A percentile compares a stretch with the other conserved stretches of the same genome.
Evolutionary conservation across 495 filamentous ascomycete genomes (phyloP).

Genomic region (Glutinoglossum americanum): DNA sequence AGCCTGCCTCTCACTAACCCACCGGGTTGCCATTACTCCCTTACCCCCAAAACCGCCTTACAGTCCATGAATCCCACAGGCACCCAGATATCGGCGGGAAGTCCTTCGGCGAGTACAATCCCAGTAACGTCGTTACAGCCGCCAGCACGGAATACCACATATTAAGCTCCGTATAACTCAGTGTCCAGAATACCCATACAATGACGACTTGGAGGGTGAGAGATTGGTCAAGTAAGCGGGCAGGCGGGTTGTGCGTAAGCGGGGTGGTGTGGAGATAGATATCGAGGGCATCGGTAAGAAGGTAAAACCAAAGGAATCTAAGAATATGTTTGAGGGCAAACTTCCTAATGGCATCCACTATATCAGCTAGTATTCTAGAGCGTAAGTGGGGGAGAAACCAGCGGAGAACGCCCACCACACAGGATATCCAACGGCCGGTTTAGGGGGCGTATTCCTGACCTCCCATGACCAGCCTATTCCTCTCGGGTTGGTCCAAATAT

Average conservation of each 20-base stretch:
- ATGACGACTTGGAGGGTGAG: not conserved
- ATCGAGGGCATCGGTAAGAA: not conserved
- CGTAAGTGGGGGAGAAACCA: too few relatives aligned
- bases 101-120: not conserved
- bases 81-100: not conserved
- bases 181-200: not conserved
- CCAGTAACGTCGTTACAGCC: not conserved
- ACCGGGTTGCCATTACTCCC: not conserved
- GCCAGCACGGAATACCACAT: not conserved
- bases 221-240: not conserved
- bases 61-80: not conserved
- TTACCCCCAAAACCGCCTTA: not conserved
- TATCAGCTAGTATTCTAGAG: too few relatives aligned
- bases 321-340: not conserved
- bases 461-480: not conserved
- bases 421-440: not conserved
- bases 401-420: not conserved
- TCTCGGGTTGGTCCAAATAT: not conserved
- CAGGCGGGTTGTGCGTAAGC: not conserved
- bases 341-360: too few relatives aligned
- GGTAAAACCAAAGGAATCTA: not conserved
- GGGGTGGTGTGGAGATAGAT: not conserved
- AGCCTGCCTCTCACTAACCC: not conserved
- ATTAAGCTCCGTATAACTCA: not conserved
- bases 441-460: not conserved